Evolutionary conservation across 2,329 filamentous ascomycete species (phyloP).

Genomic region (Ceratocystis alfenasii): DNA sequence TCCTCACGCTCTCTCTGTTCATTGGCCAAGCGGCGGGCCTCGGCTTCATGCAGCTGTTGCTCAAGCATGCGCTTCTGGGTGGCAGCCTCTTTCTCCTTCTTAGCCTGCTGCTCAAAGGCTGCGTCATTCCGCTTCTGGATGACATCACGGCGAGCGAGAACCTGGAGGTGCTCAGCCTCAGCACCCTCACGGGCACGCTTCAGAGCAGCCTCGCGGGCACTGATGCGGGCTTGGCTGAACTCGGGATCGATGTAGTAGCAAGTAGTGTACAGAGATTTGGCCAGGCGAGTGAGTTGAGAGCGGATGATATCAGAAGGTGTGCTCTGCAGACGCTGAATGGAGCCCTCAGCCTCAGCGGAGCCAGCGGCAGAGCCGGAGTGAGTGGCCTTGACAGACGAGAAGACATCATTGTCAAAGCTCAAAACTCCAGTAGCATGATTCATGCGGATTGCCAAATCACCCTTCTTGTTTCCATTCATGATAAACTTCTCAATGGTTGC

Average conservation of each 20-base stretch:
- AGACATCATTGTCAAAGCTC: conserved; percentile 95
- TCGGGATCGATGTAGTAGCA: conserved; percentile 91
- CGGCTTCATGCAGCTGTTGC: conserved; percentile 78
- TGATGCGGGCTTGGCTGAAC: conserved; percentile 69
- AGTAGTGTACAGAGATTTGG: conserved; percentile 81
- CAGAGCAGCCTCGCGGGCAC: conserved; percentile 68
- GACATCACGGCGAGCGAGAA: conserved; percentile 71
- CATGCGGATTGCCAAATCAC: conserved; percentile 88
- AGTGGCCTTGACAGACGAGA: conserved; percentile 88
- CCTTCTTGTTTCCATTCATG: conserved; percentile 99
- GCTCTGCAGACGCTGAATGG: conserved; percentile 90
- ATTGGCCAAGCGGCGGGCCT: conserved; percentile 76
- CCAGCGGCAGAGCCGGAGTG: conserved; percentile 74
- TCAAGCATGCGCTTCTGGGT: conserved; percentile 75
- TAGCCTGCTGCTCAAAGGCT: conserved; percentile 75
- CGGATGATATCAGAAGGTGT: conserved; percentile 96
- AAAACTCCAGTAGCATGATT: conserved; percentile 90
- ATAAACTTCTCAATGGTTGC: conserved; percentile 98
- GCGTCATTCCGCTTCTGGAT: conserved; percentile 97
- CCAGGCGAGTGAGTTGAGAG: conserved; percentile 81
- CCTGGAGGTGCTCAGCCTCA: conserved; percentile 82
- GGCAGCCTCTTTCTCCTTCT: conserved; percentile 85
- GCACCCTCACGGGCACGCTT: conserved; percentile 73
- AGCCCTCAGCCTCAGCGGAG: conserved; percentile 77
- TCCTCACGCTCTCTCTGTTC: conserved; percentile 86